Conservation (phyloP, 78 protist species). For the Dictyostelium firmibasis region DNA sequence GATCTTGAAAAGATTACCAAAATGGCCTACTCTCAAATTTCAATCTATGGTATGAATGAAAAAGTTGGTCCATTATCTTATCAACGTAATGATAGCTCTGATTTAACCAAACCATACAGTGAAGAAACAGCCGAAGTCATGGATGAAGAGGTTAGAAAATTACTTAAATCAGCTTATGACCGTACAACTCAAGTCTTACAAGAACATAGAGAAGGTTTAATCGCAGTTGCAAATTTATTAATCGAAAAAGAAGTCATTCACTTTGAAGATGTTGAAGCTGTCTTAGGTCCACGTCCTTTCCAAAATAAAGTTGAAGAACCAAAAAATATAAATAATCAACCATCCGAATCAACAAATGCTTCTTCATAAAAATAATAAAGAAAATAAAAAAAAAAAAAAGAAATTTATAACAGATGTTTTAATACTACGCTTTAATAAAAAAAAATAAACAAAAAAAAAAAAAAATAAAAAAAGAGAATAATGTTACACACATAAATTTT, state of each 20-base stretch:
- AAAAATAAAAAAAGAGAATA: not conserved
- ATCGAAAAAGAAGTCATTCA: slow-evolving; percentile 90
- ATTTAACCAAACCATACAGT: slow-evolving; percentile 87
- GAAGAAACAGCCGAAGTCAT: slow-evolving; percentile 88
- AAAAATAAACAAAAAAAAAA: not conserved
- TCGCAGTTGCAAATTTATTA: slow-evolving; percentile 86
- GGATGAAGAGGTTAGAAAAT: slow-evolving; percentile 82
- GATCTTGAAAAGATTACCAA: slow-evolving; percentile 91
- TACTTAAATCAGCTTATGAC: slow-evolving; percentile 66
- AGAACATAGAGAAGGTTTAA: slow-evolving; percentile 62
- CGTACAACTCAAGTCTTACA: slow-evolving; percentile 39
- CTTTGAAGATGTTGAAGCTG: slow-evolving; percentile 82
- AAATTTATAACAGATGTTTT: too few relatives aligned
- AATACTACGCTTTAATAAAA: too few relatives aligned
- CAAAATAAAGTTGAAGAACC: not conserved
- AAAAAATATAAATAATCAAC: not conserved
- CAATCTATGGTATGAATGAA: slow-evolving; percentile 92
- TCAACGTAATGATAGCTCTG: slow-evolving; percentile 32
- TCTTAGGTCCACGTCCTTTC: slow-evolving; percentile 85
- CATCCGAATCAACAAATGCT: not conserved
- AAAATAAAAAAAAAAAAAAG: not conserved
- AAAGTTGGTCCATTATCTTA: slow-evolving; percentile 89
- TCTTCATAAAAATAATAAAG: not conserved
- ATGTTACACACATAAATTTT: not conserved
- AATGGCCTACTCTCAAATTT: slow-evolving; percentile 89